Evolutionary conservation across 2,329 filamentous ascomycete species (phyloP), one percentile per base, ranked within the genome.

Genomic region (Colletotrichum godetiae): DNA sequence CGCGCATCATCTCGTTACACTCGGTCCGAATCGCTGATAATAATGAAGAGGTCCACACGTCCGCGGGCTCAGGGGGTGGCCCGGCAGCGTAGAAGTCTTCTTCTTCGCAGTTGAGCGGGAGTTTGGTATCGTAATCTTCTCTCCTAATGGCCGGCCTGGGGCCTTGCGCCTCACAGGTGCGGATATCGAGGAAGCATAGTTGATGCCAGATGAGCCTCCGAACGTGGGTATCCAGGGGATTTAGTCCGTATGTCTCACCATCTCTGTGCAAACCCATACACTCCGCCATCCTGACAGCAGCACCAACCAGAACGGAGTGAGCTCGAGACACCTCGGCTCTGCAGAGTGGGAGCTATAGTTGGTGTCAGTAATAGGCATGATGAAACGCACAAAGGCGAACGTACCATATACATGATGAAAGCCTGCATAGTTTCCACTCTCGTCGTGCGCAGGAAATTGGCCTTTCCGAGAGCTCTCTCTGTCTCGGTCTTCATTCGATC

Each of bases 181-280:
- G 87, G 69, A 94, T 88, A 79, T 95, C 93, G 10, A 95, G 86
- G 79, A 94, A 94, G 80, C 92, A 94, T 24, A 95, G 86, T 77
- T 95, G 93, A 79, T 94, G 92, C 93, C 93, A 95, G 42, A 95
- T 86, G 52, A 95, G 83, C 5, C 93, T 89, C 13, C 93, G 89
- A 3, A 94, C 86, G 66, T 95, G 92, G 0, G 90, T 91, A 76
- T 95, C 93, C 3, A 94, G 83, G 0, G 93, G 88, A 3, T 87
- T 89, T 69, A 93, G 86, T 1, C 89, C 90, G 77, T 93, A 94
- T 11, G 88, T 86, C 56, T 90, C 88, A 19, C 92, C 92, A 75
- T 95, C 93, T 10, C 92, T 88, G 78, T 95, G 92, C 22, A 95
- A 83, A 2, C 92, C 92, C 91, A 95, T 94, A 77, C 92, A 94